Evolutionary conservation across 306 rosid genomes (phyloP).

Genomic region (Castanospermum australe): DNA sequence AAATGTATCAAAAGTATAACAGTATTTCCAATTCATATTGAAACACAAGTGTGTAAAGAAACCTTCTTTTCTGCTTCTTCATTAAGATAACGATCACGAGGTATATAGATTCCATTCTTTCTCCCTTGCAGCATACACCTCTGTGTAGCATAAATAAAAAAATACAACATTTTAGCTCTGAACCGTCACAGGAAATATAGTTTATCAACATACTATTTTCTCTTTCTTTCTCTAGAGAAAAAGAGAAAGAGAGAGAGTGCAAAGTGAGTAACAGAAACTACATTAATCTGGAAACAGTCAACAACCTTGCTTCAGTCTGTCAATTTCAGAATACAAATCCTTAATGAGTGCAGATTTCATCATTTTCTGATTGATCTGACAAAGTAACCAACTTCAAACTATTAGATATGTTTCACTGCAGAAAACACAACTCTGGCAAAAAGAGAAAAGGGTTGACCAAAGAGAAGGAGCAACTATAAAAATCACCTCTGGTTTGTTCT

Average conservation of each 20-base stretch:
- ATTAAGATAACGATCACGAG: constrained; percentile 94
- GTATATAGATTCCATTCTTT: constrained; percentile 98
- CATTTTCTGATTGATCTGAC: constrained; percentile 97
- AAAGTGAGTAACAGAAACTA: constrained; percentile 24
- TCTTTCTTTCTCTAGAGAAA: neutral
- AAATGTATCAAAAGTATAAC: constrained; percentile 7
- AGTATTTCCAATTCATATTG: neutral
- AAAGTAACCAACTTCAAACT: constrained; percentile 25
- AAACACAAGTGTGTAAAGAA: constrained; percentile 5
- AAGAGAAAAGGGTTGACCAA: constrained; percentile 12
- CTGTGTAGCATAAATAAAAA: constrained; percentile 37
- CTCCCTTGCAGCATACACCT: constrained; percentile 99
- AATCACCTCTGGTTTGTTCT: constrained; percentile 97
- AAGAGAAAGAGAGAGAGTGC: neutral
- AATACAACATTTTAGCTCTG: constrained; percentile 2
- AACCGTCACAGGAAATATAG: neutral
- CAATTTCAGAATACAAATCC: constrained; percentile 95
- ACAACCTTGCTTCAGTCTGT: constrained; percentile 95
- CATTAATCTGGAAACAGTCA: constrained; percentile 13
- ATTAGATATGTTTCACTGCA: constrained; percentile 22
- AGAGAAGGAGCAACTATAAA: constrained; percentile 19
- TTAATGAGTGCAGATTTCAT: constrained; percentile 98
- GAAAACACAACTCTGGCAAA: neutral
- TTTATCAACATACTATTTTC: neutral
- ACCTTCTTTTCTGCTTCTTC: constrained; percentile 99